A percentile compares a stretch with the other conserved stretches of the same genome.
Evolutionary conservation across 805 yeast genomes (phyloP).

Genomic region (Jamesozyma jinghongensis): DNA sequence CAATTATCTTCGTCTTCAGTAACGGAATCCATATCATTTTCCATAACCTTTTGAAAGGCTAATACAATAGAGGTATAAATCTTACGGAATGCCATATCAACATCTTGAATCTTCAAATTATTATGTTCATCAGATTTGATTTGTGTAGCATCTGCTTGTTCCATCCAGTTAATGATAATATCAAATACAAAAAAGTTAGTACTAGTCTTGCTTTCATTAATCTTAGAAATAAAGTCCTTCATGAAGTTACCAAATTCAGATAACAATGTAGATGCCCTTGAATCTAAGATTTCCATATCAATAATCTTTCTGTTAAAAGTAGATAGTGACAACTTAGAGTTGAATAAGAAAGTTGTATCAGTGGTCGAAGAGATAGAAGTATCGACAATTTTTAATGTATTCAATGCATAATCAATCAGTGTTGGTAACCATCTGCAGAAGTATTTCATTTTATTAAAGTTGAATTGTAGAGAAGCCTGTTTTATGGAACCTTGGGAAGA

Average conservation of each 20-base stretch:
- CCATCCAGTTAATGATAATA: constrained; percentile 41
- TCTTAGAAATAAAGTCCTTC: constrained; percentile 16
- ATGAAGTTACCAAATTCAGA: constrained; percentile 24
- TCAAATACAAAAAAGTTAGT: constrained; percentile 40
- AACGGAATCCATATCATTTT: constrained; percentile 28
- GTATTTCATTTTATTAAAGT: constrained; percentile 8
- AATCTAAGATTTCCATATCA: constrained; percentile 12
- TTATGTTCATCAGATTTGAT: constrained; percentile 1
- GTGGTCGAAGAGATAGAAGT: background rate
- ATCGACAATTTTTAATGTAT: constrained; percentile 12
- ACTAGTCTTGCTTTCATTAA: constrained; percentile 34
- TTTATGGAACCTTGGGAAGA: constrained; percentile 15
- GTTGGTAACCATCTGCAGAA: constrained; percentile 30
- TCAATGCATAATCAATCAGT: constrained; percentile 27
- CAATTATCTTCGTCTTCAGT: constrained; percentile 56
- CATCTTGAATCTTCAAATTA: constrained; percentile 22
- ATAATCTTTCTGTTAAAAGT: constrained; percentile 9
- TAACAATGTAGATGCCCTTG: constrained; percentile 7
- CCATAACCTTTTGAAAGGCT: constrained; percentile 53
- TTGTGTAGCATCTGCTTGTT: constrained; percentile 5
- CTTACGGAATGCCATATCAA: constrained; percentile 42
- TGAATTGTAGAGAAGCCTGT: constrained; percentile 6
- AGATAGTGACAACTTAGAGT: constrained; percentile 10
- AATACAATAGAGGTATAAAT: constrained; percentile 53
- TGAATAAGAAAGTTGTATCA: constrained; percentile 15